Base-by-base conservation (phyloP, 805 yeast species). In the Wickerhamiella vanderwaltii region DNA sequence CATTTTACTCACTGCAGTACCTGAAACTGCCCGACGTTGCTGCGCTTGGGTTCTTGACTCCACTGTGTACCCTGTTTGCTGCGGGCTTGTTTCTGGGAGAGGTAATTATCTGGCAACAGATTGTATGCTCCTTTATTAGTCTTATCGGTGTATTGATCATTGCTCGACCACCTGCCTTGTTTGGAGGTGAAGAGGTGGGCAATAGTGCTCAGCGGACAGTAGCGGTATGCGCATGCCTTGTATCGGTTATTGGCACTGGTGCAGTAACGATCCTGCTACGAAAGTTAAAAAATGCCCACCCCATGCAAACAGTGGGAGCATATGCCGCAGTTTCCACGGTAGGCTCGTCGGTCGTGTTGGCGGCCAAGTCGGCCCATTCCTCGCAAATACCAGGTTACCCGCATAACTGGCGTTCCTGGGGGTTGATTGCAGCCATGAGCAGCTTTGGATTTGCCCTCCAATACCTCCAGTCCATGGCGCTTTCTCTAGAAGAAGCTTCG, bases 361-460 rank as follows among this genome's bases (percentile, higher is more conserved):
- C 82, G 56, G 73, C 67, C 44, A 50, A 71, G 1, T 23, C 26
- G 7, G 9, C 11, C 9, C 26, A 23, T 11, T 7, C 26, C 11
- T 7, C 9, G 9, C 26, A 23, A 7, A n/a, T n/a, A n/a, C 9
- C 26, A 7, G 33, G 19, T 12, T 30, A 12, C 11, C 33, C 33
- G 5, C 6, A 15, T 5, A 16, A 15, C 33, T 16, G 17, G 33
- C 6, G 5, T 9, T 12, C 94, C 94, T 13, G 70, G 72, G n/a
- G 22, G 49, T 60, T 81, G 16, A 69, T 86, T 48, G 43, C 62
- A 1, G 55, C 69, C 17, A 68, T 84, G 45, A 94, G 95, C 2
- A 46, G 79, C 2, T 69, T 81, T 41, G 96, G 96, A 0, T 87
- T 86, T 59, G 61, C 76, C 46, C 80, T 79, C 77, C 95, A 87